Conservation (phyloP, 2,329 filamentous ascomycete species). For the Cladosporium sp. region DNA sequence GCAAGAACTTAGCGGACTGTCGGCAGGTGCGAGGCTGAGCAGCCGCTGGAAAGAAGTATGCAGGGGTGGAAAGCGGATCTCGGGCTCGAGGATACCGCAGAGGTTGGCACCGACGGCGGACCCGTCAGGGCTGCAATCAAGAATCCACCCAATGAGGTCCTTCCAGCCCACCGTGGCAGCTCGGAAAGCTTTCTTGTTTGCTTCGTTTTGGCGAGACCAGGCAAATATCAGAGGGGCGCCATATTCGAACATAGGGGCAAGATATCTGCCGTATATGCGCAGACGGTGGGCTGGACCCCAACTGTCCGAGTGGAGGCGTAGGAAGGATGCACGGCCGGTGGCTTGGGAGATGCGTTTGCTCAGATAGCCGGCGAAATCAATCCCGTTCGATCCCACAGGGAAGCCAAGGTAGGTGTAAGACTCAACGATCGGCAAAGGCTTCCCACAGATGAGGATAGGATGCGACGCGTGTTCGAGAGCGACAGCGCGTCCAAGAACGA, state of each 20-base stretch:
- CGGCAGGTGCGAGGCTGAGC: neutral
- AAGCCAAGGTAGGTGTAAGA: slow-evolving; percentile 8
- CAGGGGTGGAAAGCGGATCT: neutral
- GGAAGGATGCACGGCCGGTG: neutral
- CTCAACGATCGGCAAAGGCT: neutral
- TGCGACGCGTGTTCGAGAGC: neutral
- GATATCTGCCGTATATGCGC: neutral
- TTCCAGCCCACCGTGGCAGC: neutral
- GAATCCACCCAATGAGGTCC: slow-evolving; percentile 1
- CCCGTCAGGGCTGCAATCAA: slow-evolving; percentile 1
- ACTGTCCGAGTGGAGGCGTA: neutral
- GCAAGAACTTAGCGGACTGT: neutral
- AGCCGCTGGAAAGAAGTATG: slow-evolving; percentile 2
- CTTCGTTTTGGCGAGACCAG: neutral
- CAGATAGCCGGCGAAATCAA: neutral
- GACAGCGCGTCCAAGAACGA: neutral
- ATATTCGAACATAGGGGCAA: neutral
- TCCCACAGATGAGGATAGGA: neutral
- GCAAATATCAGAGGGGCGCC: neutral
- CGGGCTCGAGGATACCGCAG: slow-evolving; percentile 1
- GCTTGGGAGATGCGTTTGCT: neutral
- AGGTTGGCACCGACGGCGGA: slow-evolving; percentile 1
- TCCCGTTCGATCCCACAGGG: neutral
- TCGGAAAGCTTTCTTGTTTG: neutral
- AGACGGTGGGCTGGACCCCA: neutral